Conservation (phyloP, 116 monocot species). For the Posidonia oceanica region DNA sequence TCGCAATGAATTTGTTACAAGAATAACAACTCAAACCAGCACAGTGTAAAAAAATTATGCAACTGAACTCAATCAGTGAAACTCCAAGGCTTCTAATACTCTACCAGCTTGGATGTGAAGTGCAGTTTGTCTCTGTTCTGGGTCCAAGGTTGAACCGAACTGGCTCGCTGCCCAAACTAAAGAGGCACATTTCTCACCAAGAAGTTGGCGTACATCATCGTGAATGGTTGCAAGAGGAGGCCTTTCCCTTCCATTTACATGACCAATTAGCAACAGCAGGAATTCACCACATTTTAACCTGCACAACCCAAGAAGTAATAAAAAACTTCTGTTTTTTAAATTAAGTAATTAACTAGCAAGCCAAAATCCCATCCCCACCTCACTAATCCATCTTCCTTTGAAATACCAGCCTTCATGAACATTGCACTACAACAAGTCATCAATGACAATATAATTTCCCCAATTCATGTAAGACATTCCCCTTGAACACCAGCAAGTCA, state of each 20-base stretch:
- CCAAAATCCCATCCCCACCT: background rate
- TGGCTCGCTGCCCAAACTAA: conserved; percentile 85
- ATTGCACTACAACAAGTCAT: too few species aligned
- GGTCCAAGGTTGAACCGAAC: conserved; percentile 68
- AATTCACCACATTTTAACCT: conserved; percentile 97
- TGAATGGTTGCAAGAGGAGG: conserved; percentile 56
- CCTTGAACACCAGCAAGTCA: too few species aligned
- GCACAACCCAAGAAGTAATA: background rate
- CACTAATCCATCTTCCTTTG: too few species aligned
- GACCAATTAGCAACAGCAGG: conserved; percentile 73
- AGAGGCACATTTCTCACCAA: conserved; percentile 80
- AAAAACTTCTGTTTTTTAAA: background rate
- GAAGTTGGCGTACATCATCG: conserved; percentile 39
- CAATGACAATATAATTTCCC: too few species aligned
- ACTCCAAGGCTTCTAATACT: conserved; percentile 60
- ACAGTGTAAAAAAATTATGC: too few species aligned
- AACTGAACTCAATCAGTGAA: conserved; percentile 8
- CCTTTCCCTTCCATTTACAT: conserved; percentile 53
- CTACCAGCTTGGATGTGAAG: conserved; percentile 73
- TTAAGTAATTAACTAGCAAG: background rate
- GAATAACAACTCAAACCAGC: too few species aligned
- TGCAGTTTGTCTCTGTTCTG: conserved; percentile 70
- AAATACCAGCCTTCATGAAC: too few species aligned
- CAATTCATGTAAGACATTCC: too few species aligned
- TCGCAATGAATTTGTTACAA: too few species aligned